phyloP scores from a whole-genome alignment of 371 early-diverging fungal genomes.

The Coemansia sp. region DNA sequence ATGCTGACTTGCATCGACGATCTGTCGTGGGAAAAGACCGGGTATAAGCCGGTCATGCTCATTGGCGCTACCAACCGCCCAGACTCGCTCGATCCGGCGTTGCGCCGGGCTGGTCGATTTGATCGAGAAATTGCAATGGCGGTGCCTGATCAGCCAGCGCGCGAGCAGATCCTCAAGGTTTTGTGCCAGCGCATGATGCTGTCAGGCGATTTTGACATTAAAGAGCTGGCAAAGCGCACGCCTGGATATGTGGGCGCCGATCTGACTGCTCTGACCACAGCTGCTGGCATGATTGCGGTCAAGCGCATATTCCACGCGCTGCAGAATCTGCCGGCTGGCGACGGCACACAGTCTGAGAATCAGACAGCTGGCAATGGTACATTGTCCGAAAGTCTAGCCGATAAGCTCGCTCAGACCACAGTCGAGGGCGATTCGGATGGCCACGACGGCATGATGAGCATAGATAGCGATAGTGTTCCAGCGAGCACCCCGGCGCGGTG shows the following conservation, averaged over 20 bases:
- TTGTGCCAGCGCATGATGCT: conserved; percentile 86
- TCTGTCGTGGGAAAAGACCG: conserved; percentile 80
- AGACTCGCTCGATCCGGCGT: conserved; percentile 95
- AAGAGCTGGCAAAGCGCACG: conserved; percentile 86
- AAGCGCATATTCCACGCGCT: conserved; percentile 87
- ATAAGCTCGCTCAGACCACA: conserved; percentile 15
- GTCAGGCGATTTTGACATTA: conserved; percentile 85
- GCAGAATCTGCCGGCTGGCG: conserved; percentile 54
- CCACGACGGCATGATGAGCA: conserved; percentile 9
- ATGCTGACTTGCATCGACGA: conserved; percentile 98
- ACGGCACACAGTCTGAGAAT: conserved; percentile 49
- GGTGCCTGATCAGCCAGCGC: conserved; percentile 94
- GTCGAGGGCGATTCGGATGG: conserved; percentile 46
- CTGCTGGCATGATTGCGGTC: conserved; percentile 97
- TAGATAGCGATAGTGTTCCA: conserved; percentile 23
- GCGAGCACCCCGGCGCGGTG: conserved; percentile 58
- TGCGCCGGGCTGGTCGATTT: conserved; percentile 97
- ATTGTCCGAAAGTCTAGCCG: conserved; percentile 51
- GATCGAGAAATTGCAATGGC: conserved; percentile 98
- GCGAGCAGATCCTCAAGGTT: conserved; percentile 91
- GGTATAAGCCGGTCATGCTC: conserved; percentile 91
- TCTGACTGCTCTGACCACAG: conserved; percentile 91
- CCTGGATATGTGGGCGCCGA: conserved; percentile 99
- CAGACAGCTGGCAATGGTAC: conserved; percentile 52
- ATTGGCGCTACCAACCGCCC: conserved; percentile 99